These are phyloP conservation scores for Leonotis leonurus DNA, from an alignment of 257 asterid species.

Conservation along the genomic window DNA sequence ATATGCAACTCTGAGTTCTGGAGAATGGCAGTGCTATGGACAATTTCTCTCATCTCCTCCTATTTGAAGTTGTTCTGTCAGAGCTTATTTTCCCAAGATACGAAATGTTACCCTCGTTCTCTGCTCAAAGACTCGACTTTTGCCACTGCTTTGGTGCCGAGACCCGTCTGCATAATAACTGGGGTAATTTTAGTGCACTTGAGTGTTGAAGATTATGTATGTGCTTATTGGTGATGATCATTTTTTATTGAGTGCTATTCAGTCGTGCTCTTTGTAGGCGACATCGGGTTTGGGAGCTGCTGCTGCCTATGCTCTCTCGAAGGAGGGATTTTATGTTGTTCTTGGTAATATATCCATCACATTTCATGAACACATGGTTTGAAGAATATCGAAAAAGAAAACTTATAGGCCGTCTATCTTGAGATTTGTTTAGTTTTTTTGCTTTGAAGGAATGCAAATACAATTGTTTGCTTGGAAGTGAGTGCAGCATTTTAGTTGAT, in stretches of 20 bases:
- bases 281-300: constrained; percentile 94
- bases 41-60: constrained; percentile 42
- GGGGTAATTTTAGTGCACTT: constrained; percentile 45
- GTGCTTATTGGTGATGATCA: neutral
- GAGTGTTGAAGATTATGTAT: neutral
- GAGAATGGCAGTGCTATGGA: constrained; percentile 82
- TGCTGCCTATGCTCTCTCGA: constrained; percentile 64
- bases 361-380: neutral
- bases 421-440: neutral
- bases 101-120: constrained; percentile 20
- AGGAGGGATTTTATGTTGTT: constrained; percentile 68
- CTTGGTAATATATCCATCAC: constrained; percentile 43
- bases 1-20: constrained; percentile 40
- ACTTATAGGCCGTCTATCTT: neutral
- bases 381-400: neutral
- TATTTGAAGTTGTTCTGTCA: constrained; percentile 36
- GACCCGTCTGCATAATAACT: constrained; percentile 69
- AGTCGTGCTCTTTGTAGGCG: constrained; percentile 40
- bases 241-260: neutral
- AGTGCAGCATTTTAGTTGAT: neutral
- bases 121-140: constrained; percentile 17
- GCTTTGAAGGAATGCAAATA: neutral
- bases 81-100: constrained; percentile 15
- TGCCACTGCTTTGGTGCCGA: constrained; percentile 5
- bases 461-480: neutral